Percentiles rank a stretch among this genome's conserved stretches.
These are phyloP conservation scores for Leccinum incarnatum DNA, from an alignment of 768 basidiomycete species.

Conservation along the genomic window DNA sequence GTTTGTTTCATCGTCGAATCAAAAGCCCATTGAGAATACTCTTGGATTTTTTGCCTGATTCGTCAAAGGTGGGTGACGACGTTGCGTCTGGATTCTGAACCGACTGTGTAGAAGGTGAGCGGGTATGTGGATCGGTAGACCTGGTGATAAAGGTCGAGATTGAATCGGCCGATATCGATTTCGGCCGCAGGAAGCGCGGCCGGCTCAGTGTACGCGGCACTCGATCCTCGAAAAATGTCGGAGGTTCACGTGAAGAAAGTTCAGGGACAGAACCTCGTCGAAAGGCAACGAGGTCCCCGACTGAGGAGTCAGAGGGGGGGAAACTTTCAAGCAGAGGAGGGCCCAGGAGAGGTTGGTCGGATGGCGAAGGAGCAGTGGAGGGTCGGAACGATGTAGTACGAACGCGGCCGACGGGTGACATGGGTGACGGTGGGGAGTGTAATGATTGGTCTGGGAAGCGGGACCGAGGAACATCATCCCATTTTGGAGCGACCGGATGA, in stretches of 20 bases:
- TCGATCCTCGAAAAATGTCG: slow-evolving; percentile 17
- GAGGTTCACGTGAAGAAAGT: slow-evolving; percentile 10
- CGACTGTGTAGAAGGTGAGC: slow-evolving; percentile 7
- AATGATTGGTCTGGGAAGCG: not conserved
- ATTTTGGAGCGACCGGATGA: slow-evolving; percentile 9
- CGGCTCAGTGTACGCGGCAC: slow-evolving; percentile 18
- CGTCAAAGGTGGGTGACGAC: slow-evolving; percentile 11
- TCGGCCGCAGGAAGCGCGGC: slow-evolving; percentile 37
- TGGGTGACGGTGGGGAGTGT: slow-evolving; percentile 21
- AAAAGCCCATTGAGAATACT: slow-evolving; percentile 42
- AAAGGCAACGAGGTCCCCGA: slow-evolving; percentile 11
- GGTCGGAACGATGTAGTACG: slow-evolving; percentile 34
- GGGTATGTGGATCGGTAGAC: slow-evolving; percentile 9
- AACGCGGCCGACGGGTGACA: slow-evolving; percentile 15
- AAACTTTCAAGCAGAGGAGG: slow-evolving; percentile 2
- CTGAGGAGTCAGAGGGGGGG: slow-evolving; percentile 2
- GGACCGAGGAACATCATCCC: slow-evolving; percentile 15
- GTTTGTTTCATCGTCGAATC: slow-evolving; percentile 32
- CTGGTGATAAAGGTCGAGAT: slow-evolving; percentile 34
- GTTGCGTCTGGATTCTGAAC: slow-evolving; percentile 6
- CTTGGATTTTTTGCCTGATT: slow-evolving; percentile 33
- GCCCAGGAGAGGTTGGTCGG: slow-evolving; percentile 18
- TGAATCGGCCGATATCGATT: slow-evolving; percentile 58
- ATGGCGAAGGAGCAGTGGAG: slow-evolving; percentile 47
- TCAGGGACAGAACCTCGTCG: slow-evolving; percentile 31